Evolutionary conservation across 176 grass and related monocot genomes (phyloP).

Genomic region (Areca catechu): DNA sequence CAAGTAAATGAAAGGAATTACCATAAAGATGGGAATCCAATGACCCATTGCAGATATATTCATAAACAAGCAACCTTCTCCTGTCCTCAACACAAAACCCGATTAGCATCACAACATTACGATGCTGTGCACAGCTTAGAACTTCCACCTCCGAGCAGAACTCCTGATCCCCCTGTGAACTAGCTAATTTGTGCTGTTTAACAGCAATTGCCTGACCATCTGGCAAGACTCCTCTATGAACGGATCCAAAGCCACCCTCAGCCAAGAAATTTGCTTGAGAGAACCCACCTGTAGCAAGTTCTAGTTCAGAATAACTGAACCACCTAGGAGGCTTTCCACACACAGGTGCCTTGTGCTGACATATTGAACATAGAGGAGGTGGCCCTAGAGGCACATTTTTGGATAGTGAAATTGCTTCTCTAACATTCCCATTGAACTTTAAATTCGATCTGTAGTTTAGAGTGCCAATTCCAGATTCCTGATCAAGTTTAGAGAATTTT

Average conservation of each 20-base stretch:
- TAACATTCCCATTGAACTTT: constrained; percentile 76
- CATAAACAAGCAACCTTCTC: constrained; percentile 93
- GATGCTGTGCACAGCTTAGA: constrained; percentile 94
- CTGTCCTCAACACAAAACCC: constrained; percentile 97
- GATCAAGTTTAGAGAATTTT: constrained; percentile 64
- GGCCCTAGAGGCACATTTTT: constrained; percentile 76
- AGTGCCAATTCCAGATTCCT: constrained; percentile 52
- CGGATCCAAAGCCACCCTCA: constrained; percentile 98
- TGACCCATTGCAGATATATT: constrained; percentile 98
- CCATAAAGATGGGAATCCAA: constrained; percentile 98
- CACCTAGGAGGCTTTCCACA: constrained; percentile 95
- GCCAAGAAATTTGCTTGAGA: constrained; percentile 95
- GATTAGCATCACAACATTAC: constrained; percentile 98
- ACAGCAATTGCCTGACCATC: constrained; percentile 97
- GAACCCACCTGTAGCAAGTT: constrained; percentile 87
- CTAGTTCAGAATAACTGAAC: constrained; percentile 91
- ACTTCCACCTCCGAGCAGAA: constrained; percentile 99
- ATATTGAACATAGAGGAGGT: constrained; percentile 92
- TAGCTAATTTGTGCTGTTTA: constrained; percentile 98
- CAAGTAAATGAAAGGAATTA: constrained; percentile 22
- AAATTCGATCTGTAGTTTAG: constrained; percentile 66
- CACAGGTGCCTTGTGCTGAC: constrained; percentile 91
- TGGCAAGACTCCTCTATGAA: constrained; percentile 82
- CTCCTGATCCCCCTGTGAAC: constrained; percentile 88
- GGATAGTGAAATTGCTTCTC: constrained; percentile 76